phyloP scores from a whole-genome alignment of 139 green algal species.

The Diplosphaera chodatii region DNA sequence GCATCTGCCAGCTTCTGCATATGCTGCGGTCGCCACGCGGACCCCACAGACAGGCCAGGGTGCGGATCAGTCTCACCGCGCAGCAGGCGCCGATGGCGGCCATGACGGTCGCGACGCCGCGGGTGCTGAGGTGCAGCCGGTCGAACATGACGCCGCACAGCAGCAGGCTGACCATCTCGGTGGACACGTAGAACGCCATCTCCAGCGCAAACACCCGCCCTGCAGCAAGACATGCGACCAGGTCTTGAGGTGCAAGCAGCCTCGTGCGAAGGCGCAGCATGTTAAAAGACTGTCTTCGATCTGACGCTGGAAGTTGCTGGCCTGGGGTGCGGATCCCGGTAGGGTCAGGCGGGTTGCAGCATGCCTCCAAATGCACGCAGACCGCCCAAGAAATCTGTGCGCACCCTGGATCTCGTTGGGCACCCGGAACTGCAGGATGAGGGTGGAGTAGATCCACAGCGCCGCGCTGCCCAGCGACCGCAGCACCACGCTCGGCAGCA shows the following conservation, averaged over 20 bases:
- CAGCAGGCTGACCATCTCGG: constrained; percentile 12
- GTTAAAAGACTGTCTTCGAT: no score
- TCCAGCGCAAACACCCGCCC: constrained; percentile 34
- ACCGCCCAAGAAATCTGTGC: no score
- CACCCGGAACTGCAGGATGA: constrained; percentile 37
- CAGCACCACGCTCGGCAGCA: constrained; percentile 16
- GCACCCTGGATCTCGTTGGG: constrained; percentile 12
- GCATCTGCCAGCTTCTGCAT: no score
- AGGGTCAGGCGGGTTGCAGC: no score
- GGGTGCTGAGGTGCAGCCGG: constrained; percentile 15
- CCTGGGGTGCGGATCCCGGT: no score
- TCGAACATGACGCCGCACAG: constrained; percentile 30
- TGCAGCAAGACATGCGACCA: constrained; percentile 4
- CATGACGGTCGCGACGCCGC: constrained; percentile 14
- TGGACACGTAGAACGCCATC: constrained; percentile 32
- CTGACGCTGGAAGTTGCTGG: no score
- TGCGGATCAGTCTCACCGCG: no score
- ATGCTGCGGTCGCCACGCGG: no score
- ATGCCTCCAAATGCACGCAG: no score
- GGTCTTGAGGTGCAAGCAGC: no score
- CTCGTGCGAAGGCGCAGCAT: no score
- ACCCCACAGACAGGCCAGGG: no score
- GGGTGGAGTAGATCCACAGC: constrained; percentile 39
- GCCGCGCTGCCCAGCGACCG: constrained; percentile 14
- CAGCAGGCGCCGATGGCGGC: not conserved